Percentiles rank a stretch among this genome's conserved stretches.
Conservation (phyloP, 768 basidiomycete species). For the Calocybe indica region DNA sequence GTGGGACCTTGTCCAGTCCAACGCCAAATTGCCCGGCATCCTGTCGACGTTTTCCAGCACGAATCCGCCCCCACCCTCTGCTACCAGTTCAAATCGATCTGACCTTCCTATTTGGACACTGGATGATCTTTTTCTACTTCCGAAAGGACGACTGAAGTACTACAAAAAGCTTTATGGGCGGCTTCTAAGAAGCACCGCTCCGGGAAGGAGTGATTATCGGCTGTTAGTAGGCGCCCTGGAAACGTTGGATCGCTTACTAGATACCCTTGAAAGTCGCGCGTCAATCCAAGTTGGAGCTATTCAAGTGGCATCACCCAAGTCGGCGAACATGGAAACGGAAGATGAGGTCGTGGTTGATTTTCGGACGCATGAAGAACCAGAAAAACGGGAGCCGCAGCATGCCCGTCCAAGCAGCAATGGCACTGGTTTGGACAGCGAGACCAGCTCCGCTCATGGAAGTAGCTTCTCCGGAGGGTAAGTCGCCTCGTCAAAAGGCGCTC, state of each 20-base stretch:
- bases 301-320: slow-evolving; percentile 11
- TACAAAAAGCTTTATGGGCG: slow-evolving; percentile 88
- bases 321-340: slow-evolving; percentile 28
- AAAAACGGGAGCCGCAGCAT: slow-evolving; percentile 6
- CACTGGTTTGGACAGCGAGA: slow-evolving; percentile 34
- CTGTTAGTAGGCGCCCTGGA: slow-evolving; percentile 77
- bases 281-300: slow-evolving; percentile 42
- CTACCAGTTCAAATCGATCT: slow-evolving; percentile 24
- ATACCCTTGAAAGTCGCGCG: slow-evolving; percentile 55
- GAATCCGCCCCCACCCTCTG: slow-evolving; percentile 49
- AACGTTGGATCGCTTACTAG: slow-evolving; percentile 70
- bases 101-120: slow-evolving; percentile 66
- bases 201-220: slow-evolving; percentile 82
- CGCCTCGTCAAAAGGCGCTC: not conserved
- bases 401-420: slow-evolving; percentile 19
- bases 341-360: slow-evolving; percentile 59
- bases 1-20: slow-evolving; percentile 77
- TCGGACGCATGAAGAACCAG: slow-evolving; percentile 22
- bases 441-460: slow-evolving; percentile 46
- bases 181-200: slow-evolving; percentile 78
- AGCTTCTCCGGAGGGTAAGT: slow-evolving; percentile 54
- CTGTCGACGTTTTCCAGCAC: slow-evolving; percentile 63
- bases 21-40: slow-evolving; percentile 62
- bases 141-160: slow-evolving; percentile 79
- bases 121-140: slow-evolving; percentile 83